These are phyloP conservation scores for Dioscorea zingiberensis DNA, from an alignment of 106 monocot species.

Conservation along the genomic window DNA sequence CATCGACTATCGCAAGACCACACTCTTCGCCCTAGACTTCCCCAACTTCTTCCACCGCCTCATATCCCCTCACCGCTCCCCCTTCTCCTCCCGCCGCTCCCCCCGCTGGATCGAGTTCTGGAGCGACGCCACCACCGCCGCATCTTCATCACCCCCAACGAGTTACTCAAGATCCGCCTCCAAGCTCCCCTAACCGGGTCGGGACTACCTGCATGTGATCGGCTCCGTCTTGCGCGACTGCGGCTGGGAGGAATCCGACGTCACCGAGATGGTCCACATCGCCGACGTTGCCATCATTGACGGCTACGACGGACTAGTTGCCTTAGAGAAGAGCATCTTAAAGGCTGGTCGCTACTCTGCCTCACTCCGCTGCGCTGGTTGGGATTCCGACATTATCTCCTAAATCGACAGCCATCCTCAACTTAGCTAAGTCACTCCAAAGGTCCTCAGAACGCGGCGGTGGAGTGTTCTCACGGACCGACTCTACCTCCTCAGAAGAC, in stretches of 20 bases:
- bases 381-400: slow-evolving; percentile 57
- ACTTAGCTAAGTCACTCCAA: no score
- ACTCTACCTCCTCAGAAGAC: no score
- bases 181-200: slow-evolving; percentile 47
- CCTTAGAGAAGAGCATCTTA: slow-evolving; percentile 47
- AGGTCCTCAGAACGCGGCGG: no score
- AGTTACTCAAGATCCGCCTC: slow-evolving; percentile 31
- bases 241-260: no score
- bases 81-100: slow-evolving; percentile 9
- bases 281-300: no score
- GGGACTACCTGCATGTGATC: slow-evolving; percentile 49
- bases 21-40: slow-evolving; percentile 60
- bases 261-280: no score
- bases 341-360: slow-evolving; percentile 60
- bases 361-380: slow-evolving; percentile 60
- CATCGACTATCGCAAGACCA: slow-evolving; percentile 53
- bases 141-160: slow-evolving; percentile 19
- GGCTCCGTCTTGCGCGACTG: slow-evolving; percentile 41
- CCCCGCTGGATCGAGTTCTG: no score
- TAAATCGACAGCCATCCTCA: no score
- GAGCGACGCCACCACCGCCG: slow-evolving; percentile 62
- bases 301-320: slow-evolving; percentile 18
- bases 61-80: slow-evolving; percentile 22
- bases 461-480: no score
- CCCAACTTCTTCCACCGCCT: slow-evolving; percentile 65